These are phyloP conservation scores for Neobulgaria alba DNA, from an alignment of 2,329 filamentous ascomycete genomes.

Conservation along the genomic window DNA sequence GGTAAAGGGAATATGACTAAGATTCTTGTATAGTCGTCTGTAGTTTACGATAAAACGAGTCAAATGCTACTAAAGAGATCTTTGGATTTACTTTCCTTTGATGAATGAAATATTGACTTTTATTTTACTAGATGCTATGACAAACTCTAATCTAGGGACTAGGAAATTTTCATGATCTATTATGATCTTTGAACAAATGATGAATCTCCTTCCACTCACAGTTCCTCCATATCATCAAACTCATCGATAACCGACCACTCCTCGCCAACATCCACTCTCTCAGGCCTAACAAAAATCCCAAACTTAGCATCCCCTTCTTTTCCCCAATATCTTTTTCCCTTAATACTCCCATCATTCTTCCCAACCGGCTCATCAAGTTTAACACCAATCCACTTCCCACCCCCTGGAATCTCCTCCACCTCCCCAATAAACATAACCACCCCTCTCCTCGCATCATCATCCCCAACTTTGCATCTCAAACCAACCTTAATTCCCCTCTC, in stretches of 20 bases:
- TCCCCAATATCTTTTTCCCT: conserved; percentile 58
- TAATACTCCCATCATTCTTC: conserved; percentile 72
- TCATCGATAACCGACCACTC: conserved; percentile 65
- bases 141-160: not conserved
- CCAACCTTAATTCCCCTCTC: conserved; percentile 58
- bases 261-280: conserved; percentile 69
- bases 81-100: too few species aligned
- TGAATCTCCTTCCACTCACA: conserved; percentile 32
- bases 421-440: conserved; percentile 62
- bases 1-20: too few species aligned
- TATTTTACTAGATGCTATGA: too few species aligned
- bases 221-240: conserved; percentile 71
- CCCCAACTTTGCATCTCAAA: conserved; percentile 55
- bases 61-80: too few species aligned
- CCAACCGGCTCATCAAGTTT: conserved; percentile 71
- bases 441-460: conserved; percentile 61
- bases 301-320: conserved; percentile 50
- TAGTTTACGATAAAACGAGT: too few species aligned
- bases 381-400: conserved; percentile 65
- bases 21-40: too few species aligned
- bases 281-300: conserved; percentile 71
- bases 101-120: too few species aligned
- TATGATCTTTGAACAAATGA: not conserved
- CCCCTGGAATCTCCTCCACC: conserved; percentile 63
- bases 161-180: not conserved